Evolutionary conservation across 305 asterid species (phyloP).

Genomic region (Rubia tinctorum): DNA sequence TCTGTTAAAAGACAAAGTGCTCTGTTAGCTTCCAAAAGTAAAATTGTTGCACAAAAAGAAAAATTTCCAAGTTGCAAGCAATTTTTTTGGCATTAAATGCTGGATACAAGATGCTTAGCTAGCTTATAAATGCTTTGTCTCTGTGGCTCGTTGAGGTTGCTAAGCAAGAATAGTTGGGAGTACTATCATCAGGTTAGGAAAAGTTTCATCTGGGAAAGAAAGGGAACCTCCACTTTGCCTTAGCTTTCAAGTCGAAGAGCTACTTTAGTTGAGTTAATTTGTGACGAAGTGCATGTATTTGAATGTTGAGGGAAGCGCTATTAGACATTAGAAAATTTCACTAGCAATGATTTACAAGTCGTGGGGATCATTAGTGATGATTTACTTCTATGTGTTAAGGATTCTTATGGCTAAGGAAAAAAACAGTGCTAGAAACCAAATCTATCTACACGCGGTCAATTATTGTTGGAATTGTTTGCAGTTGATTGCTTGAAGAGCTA

Average conservation of each 20-base stretch:
- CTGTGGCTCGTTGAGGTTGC: background rate
- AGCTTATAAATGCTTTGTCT: background rate
- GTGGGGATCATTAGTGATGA: background rate
- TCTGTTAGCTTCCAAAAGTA: background rate
- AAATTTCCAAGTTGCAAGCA: no score
- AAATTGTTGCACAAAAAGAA: background rate
- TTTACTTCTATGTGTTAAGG: background rate
- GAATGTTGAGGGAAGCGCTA: background rate
- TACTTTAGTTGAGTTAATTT: background rate
- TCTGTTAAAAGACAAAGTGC: background rate
- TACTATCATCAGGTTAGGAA: background rate
- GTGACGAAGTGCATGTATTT: background rate
- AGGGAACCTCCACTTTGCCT: background rate
- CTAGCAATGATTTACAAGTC: background rate
- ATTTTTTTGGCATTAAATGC: background rate
- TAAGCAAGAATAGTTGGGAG: background rate
- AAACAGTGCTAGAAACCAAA: background rate
- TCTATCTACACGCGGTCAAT: background rate
- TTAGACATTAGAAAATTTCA: background rate
- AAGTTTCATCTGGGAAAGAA: background rate
- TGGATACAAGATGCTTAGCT: background rate
- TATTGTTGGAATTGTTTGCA: background rate
- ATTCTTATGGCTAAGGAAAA: background rate
- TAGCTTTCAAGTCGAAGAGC: background rate
- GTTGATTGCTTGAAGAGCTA: background rate